Conservation (phyloP, 1,284 basidiomycete genomes). For the Trichosporon sp. region DNA sequence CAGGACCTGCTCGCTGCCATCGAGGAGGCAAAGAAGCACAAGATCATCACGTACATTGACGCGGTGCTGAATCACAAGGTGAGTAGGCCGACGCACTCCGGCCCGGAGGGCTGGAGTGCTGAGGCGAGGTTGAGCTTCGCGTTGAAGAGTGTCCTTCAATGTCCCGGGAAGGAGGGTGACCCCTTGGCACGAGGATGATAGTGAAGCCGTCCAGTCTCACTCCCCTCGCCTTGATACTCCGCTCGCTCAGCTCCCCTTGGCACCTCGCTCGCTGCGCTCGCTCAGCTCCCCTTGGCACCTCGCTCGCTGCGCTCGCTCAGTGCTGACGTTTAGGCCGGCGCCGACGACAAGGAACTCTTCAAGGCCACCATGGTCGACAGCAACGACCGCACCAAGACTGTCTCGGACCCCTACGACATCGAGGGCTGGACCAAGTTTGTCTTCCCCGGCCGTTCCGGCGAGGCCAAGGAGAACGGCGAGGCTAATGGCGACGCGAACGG, state of each 20-base stretch:
- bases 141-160: too few species aligned
- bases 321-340: constrained; percentile 61
- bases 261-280: neutral
- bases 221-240: too few species aligned
- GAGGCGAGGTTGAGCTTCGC: too few species aligned
- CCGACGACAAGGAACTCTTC: constrained; percentile 75
- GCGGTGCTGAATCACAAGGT: constrained; percentile 61
- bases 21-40: constrained; percentile 52
- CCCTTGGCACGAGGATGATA: too few species aligned
- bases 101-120: neutral
- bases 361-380: constrained; percentile 73
- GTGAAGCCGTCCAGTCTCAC: too few species aligned
- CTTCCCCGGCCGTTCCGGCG: constrained; percentile 37
- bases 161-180: too few species aligned
- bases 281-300: too few species aligned
- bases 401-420: constrained; percentile 69
- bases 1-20: constrained; percentile 75
- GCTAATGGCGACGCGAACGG: constrained; percentile 41
- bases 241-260: too few species aligned
- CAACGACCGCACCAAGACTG: constrained; percentile 58
- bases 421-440: constrained; percentile 74
- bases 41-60: constrained; percentile 58
- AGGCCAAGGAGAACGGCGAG: constrained; percentile 31
- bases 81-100: neutral
- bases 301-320: neutral